Percentiles rank a stretch among this genome's conserved stretches.
phyloP scores from a whole-genome alignment of 2,329 filamentous ascomycete genomes.

The Colletotrichum liriopes region DNA sequence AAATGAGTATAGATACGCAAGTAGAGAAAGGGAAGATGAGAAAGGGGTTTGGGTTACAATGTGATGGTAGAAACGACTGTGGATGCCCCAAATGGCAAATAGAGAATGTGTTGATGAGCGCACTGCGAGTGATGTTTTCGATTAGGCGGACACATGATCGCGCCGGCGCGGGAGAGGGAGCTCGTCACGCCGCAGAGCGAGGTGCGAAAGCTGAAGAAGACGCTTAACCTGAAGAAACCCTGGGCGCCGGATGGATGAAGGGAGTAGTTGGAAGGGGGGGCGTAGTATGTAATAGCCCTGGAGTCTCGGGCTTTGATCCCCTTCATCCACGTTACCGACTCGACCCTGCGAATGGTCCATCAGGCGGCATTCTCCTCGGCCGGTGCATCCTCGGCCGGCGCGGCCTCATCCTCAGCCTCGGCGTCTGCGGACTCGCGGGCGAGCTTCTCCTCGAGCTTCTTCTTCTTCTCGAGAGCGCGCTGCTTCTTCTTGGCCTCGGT shows the following conservation, averaged over 20 bases:
- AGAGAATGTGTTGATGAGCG: not conserved
- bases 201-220: constrained; percentile 7
- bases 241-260: not conserved
- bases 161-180: constrained; percentile 13
- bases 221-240: not conserved
- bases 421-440: constrained; percentile 45
- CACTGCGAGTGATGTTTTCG: not conserved
- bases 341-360: constrained; percentile 34
- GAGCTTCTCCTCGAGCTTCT: constrained; percentile 54
- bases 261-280: not conserved
- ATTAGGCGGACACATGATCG: not conserved
- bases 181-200: constrained; percentile 23
- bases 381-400: constrained; percentile 23
- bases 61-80: constrained; percentile 26
- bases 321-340: constrained; percentile 29
- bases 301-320: constrained; percentile 8
- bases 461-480: constrained; percentile 53
- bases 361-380: constrained; percentile 24
- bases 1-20: constrained; percentile 2
- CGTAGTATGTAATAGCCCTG: not conserved
- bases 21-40: not conserved
- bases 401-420: constrained; percentile 16
- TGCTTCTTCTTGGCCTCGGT: constrained; percentile 50
- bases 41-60: not conserved
- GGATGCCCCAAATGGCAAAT: constrained; percentile 13